phyloP scores from a whole-genome alignment of 2,329 filamentous ascomycete genomes.

The Diaporthe sp. region DNA sequence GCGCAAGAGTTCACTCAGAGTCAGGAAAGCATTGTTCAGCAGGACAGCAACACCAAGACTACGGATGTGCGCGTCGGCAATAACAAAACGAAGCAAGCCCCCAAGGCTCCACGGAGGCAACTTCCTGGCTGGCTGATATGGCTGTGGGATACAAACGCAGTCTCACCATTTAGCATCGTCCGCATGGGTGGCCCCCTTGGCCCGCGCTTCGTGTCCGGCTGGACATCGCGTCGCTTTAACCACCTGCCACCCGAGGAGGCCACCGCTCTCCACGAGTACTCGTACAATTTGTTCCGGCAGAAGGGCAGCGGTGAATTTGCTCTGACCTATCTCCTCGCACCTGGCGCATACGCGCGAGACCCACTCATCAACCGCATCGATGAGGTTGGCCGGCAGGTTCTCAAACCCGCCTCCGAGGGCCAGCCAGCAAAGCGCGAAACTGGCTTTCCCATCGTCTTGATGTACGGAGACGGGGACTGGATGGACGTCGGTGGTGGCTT shows the following conservation, averaged over 20 bases:
- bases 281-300: constrained; percentile 94
- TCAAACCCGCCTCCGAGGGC: constrained; percentile 52
- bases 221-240: constrained; percentile 93
- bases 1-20: constrained; percentile 85
- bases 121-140: constrained; percentile 90
- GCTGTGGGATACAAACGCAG: constrained; percentile 91
- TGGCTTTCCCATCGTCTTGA: constrained; percentile 87
- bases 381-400: constrained; percentile 81
- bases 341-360: constrained; percentile 90
- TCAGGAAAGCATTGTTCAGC: constrained; percentile 65
- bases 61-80: constrained; percentile 58
- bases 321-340: constrained; percentile 90
- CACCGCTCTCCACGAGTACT: constrained; percentile 89
- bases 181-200: constrained; percentile 91
- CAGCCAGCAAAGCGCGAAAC: constrained; percentile 61
- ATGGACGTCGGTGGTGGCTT: constrained; percentile 94
- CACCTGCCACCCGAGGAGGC: constrained; percentile 86
- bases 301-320: constrained; percentile 95
- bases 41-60: constrained; percentile 46
- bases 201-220: constrained; percentile 91
- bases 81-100: constrained; percentile 49
- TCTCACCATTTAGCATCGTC: constrained; percentile 93
- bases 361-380: constrained; percentile 91
- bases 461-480: constrained; percentile 99
- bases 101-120: constrained; percentile 62